phyloP scores from a whole-genome alignment of 192 early-diverging fungal species.

The Spizellomyces punctatus region DNA sequence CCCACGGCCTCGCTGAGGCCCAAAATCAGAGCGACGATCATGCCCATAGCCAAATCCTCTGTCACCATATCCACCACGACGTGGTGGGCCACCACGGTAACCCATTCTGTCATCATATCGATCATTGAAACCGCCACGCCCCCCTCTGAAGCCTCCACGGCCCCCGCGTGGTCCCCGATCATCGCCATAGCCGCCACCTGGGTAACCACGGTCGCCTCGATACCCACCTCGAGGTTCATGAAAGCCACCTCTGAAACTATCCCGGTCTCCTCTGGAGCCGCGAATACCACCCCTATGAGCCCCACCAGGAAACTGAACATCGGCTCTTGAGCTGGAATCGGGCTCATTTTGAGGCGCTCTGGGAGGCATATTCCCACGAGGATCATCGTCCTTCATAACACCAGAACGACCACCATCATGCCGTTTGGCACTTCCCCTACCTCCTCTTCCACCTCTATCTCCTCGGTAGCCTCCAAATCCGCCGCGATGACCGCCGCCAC shows the following conservation, averaged over 20 bases:
- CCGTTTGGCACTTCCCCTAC: slow-evolving; percentile 6
- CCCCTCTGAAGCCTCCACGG: slow-evolving; percentile 1
- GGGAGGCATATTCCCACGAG: background rate
- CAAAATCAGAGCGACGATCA: background rate
- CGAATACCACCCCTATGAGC: background rate
- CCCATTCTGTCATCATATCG: slow-evolving; percentile 16
- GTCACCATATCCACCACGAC: slow-evolving; percentile 5
- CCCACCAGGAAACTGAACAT: slow-evolving; percentile 1
- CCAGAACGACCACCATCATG: background rate
- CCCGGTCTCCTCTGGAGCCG: slow-evolving; percentile 3
- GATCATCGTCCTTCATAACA: background rate
- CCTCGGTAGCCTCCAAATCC: slow-evolving; percentile 4
- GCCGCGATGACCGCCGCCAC: background rate
- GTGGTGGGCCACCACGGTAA: slow-evolving; percentile 4
- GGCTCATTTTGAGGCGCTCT: background rate
- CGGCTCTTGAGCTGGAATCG: background rate
- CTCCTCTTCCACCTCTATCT: slow-evolving; percentile 4
- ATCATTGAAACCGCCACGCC: slow-evolving; percentile 15
- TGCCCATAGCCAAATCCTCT: slow-evolving; percentile 10
- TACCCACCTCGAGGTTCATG: slow-evolving; percentile 12
- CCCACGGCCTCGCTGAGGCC: slow-evolving; percentile 6
- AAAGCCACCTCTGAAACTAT: slow-evolving; percentile 16
- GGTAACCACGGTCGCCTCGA: background rate
- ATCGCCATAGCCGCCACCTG: background rate
- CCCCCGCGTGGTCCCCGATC: slow-evolving; percentile 10